Percentiles rank a stretch among this genome's conserved stretches.
Conservation (phyloP, 441 rosid species). For the Adansonia grandidieri region DNA sequence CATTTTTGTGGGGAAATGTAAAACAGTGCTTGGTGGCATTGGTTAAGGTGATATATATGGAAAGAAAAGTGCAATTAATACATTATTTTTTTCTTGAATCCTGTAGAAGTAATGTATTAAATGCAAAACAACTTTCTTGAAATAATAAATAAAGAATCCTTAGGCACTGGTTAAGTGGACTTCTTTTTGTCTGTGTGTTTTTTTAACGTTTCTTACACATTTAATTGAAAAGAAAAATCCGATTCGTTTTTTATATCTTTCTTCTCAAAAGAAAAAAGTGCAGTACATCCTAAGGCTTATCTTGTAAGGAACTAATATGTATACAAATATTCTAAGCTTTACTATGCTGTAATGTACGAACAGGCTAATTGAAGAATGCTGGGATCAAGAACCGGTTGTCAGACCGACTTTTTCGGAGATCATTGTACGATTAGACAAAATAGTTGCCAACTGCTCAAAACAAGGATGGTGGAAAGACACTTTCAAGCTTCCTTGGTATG, state of each 20-base stretch:
- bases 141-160: too few species aligned
- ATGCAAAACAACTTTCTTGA: too few species aligned
- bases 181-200: neutral
- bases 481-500: constrained; percentile 57
- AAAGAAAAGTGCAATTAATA: too few species aligned
- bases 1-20: neutral
- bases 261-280: constrained; percentile 5
- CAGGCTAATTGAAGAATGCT: constrained; percentile 33
- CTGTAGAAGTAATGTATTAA: too few species aligned
- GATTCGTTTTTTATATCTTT: neutral
- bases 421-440: constrained; percentile 28
- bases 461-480: constrained; percentile 33
- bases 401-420: constrained; percentile 31
- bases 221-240: neutral
- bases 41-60: too few species aligned
- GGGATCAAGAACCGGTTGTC: constrained; percentile 20
- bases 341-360: neutral
- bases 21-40: too few species aligned
- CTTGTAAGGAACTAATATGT: neutral
- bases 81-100: too few species aligned
- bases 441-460: constrained; percentile 31
- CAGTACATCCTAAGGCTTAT: neutral
- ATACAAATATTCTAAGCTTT: neutral
- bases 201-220: neutral
- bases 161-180: too few species aligned